Percentiles rank a stretch among this genome's conserved stretches.
These are phyloP conservation scores for Peniophora sp. DNA, from an alignment of 1,284 basidiomycete species.

Conservation along the genomic window DNA sequence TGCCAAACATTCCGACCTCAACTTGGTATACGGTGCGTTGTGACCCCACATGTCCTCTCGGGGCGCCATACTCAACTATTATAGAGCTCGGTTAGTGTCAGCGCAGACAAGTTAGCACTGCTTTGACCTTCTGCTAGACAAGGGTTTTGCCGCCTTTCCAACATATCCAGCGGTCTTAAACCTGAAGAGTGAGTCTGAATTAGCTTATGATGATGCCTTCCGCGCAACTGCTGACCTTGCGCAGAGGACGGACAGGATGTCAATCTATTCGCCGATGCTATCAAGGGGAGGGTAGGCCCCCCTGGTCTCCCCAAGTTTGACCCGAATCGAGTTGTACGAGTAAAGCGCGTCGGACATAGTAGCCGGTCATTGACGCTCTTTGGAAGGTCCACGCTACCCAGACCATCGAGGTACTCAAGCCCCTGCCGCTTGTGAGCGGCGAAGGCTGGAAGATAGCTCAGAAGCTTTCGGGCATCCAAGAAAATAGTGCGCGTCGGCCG, in stretches of 20 bases:
- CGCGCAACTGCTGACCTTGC: not conserved
- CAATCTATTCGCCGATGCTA: conserved; percentile 51
- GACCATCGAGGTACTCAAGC: conserved; percentile 65
- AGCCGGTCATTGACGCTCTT: conserved; percentile 3
- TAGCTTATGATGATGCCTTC: not conserved
- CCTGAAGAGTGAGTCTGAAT: conserved; percentile 40
- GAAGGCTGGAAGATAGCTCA: conserved; percentile 58
- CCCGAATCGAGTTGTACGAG: conserved; percentile 54
- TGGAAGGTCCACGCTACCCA: conserved; percentile 64
- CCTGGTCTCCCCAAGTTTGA: conserved; percentile 63
- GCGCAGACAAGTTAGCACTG: not conserved
- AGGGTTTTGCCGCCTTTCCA: conserved; percentile 42
- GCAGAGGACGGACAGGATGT: conserved; percentile 51
- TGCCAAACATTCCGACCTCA: conserved; percentile 57
- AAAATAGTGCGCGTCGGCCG: conserved; percentile 57
- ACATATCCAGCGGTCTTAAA: conserved; percentile 46
- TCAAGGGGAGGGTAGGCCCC: conserved; percentile 31
- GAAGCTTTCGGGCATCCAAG: conserved; percentile 56
- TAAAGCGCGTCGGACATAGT: not conserved
- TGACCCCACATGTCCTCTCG: not conserved
- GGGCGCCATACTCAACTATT: not conserved
- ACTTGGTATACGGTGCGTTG: conserved; percentile 52
- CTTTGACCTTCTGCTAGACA: conserved; percentile 25
- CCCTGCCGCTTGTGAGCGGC: conserved; percentile 58
- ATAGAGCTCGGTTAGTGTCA: conserved; percentile 19